Base-by-base conservation (phyloP, 1,284 basidiomycete species). In the Rhodotorula sp. region DNA sequence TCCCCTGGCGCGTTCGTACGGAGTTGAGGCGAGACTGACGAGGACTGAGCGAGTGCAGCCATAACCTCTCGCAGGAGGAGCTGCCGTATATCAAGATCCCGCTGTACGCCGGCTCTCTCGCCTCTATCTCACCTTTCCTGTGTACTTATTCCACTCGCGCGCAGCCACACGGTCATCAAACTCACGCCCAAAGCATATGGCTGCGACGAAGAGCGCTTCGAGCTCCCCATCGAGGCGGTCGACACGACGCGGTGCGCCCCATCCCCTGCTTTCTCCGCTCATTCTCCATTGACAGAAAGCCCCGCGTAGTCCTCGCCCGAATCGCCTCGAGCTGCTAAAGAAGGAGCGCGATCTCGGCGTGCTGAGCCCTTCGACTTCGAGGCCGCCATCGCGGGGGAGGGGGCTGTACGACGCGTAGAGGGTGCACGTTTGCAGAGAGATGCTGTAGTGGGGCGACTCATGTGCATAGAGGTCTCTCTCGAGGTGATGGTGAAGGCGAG, bases 131-230 rank as follows among this genome's bases (percentile, higher is more conserved):
- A n/a, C 9, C 29, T 41, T 3, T 7, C 37, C 25, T 0, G 21
- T 29, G 4, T 15, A 6, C 8, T 12, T 15, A 19, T n/a, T 2
- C 0, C 12, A n/a, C n/a, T n/a, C n/a, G 17, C 22, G n/a, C 21
- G 48, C 70, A 75, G 74, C 66, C 97, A 99, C 81, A 99, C 96
- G 0, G 90, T 99, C 46, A 97, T 99, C 82, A 97, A 98, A 83
- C 78, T 99, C 65, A 98, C 96, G 1, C 97, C 97, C 4, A 94
- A 93, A 81, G 97, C 97, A 1, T 99, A 99, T 80, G 97, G 97
- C 32, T 99, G 96, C 84, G 94, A 97, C 81, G 97, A 99, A 82
- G 94, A 96, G 81, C 86, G 97, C 85, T 94, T 91, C 81, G 86
- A 90, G 0, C 83, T 97, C 2, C 92, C 92, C 10, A 97, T 97